phyloP scores from a whole-genome alignment of 306 rosid genomes.

The Hippophae rhamnoides region DNA sequence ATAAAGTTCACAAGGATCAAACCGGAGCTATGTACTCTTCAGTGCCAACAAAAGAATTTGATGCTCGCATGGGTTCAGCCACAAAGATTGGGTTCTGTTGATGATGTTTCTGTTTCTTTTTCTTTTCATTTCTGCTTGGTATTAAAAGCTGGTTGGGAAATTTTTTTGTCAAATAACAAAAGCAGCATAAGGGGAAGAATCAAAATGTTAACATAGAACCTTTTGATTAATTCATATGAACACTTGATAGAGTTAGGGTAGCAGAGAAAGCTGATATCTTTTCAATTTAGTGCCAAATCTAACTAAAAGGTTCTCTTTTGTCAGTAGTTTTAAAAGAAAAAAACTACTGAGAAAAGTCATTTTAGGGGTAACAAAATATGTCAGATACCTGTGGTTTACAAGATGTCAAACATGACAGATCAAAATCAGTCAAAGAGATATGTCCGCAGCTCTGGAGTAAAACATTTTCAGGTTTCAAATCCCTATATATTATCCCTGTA shows the following conservation, averaged over 20 bases:
- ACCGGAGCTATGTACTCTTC: slow-evolving; percentile 99
- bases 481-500: slow-evolving; percentile 88
- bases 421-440: slow-evolving; percentile 78
- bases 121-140: slow-evolving; percentile 48
- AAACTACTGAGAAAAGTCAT: too few species aligned
- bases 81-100: slow-evolving; percentile 65
- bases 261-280: too few species aligned
- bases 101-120: slow-evolving; percentile 34
- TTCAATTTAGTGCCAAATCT: too few species aligned
- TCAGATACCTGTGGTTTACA: slow-evolving; percentile 76
- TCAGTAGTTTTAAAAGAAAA: too few species aligned
- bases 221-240: not conserved
- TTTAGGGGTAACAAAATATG: too few species aligned
- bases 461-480: slow-evolving; percentile 95
- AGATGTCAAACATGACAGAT: slow-evolving; percentile 82
- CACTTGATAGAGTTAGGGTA: too few species aligned
- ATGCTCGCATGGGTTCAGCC: slow-evolving; percentile 99
- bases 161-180: not conserved
- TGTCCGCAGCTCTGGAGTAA: slow-evolving; percentile 75
- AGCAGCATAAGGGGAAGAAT: not conserved
- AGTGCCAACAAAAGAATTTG: slow-evolving; percentile 96
- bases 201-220: not conserved
- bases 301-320: too few species aligned
- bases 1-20: slow-evolving; percentile 17
- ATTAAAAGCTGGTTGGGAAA: slow-evolving; percentile 56